Percentiles rank a stretch among this genome's conserved stretches.
Conservation (phyloP, 495 filamentous ascomycete species). For the Aspergillus panamensis region DNA sequence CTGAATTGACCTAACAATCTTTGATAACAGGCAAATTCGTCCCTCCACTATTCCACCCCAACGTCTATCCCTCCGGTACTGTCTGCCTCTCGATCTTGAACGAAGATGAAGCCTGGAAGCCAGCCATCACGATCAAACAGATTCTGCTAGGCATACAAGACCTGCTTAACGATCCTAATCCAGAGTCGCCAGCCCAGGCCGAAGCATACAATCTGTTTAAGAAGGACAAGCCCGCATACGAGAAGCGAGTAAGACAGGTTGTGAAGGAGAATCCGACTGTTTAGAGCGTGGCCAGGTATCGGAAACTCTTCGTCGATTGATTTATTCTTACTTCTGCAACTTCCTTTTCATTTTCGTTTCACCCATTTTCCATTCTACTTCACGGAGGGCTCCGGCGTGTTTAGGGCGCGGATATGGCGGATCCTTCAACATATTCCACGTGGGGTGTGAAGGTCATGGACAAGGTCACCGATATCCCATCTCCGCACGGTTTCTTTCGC, state of each 20-base stretch:
- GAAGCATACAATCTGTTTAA: slow-evolving; percentile 98
- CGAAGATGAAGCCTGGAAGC: slow-evolving; percentile 98
- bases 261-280: slow-evolving; percentile 82
- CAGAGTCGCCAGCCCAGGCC: slow-evolving; percentile 92
- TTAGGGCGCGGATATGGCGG: slow-evolving; percentile 15
- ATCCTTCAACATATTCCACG: slow-evolving; percentile 6
- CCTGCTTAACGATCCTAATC: slow-evolving; percentile 92
- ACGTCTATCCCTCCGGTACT: slow-evolving; percentile 97
- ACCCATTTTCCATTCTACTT: not conserved
- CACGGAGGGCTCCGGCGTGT: not conserved
- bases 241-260: slow-evolving; percentile 78
- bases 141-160: slow-evolving; percentile 95
- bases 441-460: slow-evolving; percentile 8
- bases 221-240: slow-evolving; percentile 82
- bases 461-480: not conserved
- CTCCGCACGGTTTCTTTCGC: not conserved
- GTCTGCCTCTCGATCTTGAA: slow-evolving; percentile 98
- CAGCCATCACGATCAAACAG: slow-evolving; percentile 96
- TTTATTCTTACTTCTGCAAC: not conserved
- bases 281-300: slow-evolving; percentile 28
- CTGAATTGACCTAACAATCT: not conserved
- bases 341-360: not conserved
- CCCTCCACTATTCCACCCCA: slow-evolving; percentile 95
- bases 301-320: not conserved
- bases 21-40: slow-evolving; percentile 79